phyloP scores from a whole-genome alignment of 208 protist species.

The Leishmania mexicana region DNA sequence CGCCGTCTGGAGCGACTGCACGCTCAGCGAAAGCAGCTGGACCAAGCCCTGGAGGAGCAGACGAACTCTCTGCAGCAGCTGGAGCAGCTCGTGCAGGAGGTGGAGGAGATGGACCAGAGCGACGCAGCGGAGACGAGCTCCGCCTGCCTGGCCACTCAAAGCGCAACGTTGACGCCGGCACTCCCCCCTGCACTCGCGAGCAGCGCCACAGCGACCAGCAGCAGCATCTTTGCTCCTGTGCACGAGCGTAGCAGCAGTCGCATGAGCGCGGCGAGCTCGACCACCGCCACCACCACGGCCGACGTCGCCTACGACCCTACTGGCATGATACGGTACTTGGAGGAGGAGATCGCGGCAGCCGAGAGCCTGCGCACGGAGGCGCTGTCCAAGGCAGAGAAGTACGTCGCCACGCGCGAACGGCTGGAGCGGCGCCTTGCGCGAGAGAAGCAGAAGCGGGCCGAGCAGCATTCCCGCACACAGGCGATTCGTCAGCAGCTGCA shows the following conservation, averaged over 20 bases:
- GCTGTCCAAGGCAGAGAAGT: constrained; percentile 45
- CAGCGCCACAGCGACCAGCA: neutral
- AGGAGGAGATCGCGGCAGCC: constrained; percentile 61
- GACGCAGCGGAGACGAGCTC: neutral
- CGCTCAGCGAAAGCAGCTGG: constrained; percentile 60
- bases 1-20: constrained; percentile 55
- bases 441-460: constrained; percentile 30
- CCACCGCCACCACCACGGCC: constrained; percentile 19
- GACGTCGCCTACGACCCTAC: constrained; percentile 46
- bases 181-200: too few species aligned
- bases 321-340: constrained; percentile 69
- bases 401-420: constrained; percentile 42
- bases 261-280: constrained; percentile 33
- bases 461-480: constrained; percentile 35
- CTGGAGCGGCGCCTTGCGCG: constrained; percentile 56
- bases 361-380: constrained; percentile 64
- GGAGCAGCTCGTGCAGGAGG: constrained; percentile 61
- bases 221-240: neutral
- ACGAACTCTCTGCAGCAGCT: constrained; percentile 69
- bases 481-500: constrained; percentile 49
- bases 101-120: constrained; percentile 44
- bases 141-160: neutral
- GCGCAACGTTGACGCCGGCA: too few species aligned
- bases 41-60: constrained; percentile 52
- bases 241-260: constrained; percentile 50